Evolutionary conservation across 2,329 filamentous ascomycete genomes (phyloP), one percentile per base, ranked within the genome.

Genomic region (Alternaria longipes): DNA sequence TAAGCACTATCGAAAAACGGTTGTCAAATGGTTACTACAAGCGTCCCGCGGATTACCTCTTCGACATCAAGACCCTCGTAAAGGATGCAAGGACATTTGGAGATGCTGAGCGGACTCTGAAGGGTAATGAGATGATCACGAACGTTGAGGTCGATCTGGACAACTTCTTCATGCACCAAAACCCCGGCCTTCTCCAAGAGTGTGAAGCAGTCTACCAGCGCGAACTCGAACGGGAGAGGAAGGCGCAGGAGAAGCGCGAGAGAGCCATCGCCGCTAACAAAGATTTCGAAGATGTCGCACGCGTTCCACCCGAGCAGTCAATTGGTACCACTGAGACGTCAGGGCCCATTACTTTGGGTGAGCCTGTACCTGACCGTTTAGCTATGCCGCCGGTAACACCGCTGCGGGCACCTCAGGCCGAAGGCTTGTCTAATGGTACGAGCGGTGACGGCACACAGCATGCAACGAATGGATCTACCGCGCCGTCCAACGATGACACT

Each of bases 1-100:
- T 94, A 11, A 90, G 90, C 4, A 94, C 91, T 1, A 97, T 99
- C 54, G 95, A 99, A 81, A 93, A 97, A 76, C 90, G 95, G n/a
- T 84, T 99, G 34, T 96, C 93, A 5, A 98, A 99, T 76, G 95
- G 95, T 5, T 99, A 93, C 80, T 99, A 99, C 79, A 92, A 93
- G 69, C 89, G 94, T 11, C 92, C 94, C 0, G 90, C 90, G 70
- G 94, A 97, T 75, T 99, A 97, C 74, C 81, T 97, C 52, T 89
- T 89, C 41, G 95, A 99, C 75, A 92, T 98, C 71, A 92, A 90
- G 75, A 87, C 90, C 36, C 82, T 99, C 5, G 90, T 90, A 22
- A 94, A 92, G 76, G 95, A 99, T 80, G 90, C 94, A 11, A 91
- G 89, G 74, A 89, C 89, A 11, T 86, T 89, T 59, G 92, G 91